phyloP scores from a whole-genome alignment of 2,329 filamentous ascomycete genomes.

The Plectosphaerella plurivora region DNA sequence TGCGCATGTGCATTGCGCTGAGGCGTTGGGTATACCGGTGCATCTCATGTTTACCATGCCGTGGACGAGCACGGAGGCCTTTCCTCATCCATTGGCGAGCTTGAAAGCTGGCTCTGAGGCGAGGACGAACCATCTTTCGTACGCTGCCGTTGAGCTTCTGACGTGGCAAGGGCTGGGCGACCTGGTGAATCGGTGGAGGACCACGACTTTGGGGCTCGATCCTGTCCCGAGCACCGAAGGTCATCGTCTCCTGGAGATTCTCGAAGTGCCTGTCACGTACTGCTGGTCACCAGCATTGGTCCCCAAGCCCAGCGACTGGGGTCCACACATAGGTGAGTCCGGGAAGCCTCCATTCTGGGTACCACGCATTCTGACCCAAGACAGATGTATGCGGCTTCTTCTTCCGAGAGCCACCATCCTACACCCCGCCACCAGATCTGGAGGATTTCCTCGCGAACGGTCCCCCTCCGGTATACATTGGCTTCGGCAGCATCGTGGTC shows the following conservation, averaged over 20 bases:
- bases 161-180: conserved; percentile 77
- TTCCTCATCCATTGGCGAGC: conserved; percentile 72
- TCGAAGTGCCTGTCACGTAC: conserved; percentile 71
- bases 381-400: conserved; percentile 17
- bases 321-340: conserved; percentile 47
- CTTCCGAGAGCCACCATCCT: conserved; percentile 22
- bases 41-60: conserved; percentile 61
- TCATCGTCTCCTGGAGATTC: conserved; percentile 62
- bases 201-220: conserved; percentile 61
- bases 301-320: conserved; percentile 63
- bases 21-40: conserved; percentile 37
- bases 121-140: conserved; percentile 61
- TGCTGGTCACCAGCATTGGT: conserved; percentile 70
- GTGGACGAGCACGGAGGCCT: conserved; percentile 68
- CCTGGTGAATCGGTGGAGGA: conserved; percentile 80
- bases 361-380: conserved; percentile 38
- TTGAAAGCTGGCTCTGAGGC: conserved; percentile 3
- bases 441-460: conserved; percentile 49
- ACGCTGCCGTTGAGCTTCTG: conserved; percentile 68
- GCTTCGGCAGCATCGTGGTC: conserved; percentile 63
- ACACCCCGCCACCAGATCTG: conserved; percentile 51
- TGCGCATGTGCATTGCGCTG: conserved; percentile 42
- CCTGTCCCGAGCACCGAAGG: conserved; percentile 67
- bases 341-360: conserved; percentile 48
- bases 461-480: conserved; percentile 59